Base-by-base conservation (phyloP, 805 yeast species). In the Spathaspora hagerdaliae region DNA sequence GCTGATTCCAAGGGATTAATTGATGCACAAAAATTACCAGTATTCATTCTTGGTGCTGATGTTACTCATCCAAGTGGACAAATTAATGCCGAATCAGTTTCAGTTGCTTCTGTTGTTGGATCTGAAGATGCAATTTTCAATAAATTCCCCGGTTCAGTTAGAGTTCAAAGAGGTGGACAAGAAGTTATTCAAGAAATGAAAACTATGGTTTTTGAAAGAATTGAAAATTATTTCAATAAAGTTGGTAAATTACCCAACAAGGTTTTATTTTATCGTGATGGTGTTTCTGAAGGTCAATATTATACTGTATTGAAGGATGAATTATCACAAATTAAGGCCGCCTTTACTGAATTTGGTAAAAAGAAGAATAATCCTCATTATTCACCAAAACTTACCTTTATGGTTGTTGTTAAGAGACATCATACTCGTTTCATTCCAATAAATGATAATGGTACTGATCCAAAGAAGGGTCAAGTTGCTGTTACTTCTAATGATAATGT, bases 221-320 rank as follows among this genome's bases (percentile, higher is more conserved):
- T 45, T 19, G 48, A 45, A 38, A 41, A 45, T 38, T 45, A 14
- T 36, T 32, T 29, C 31, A 45, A 37, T 11, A 45, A 45, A 15
- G 32, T 41, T 27, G 45, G 43, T 8, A 27, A 31, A 14, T 34
- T 45, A 29, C 48, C 48, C 2, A 11, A 34, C n/a, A 45, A 38
- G 31, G 39, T 45, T 5, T 33, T 41, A 10, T 45, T 45, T 31
- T 45, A 45, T 19, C 48, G 48, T 41, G 48, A 45, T 38, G 48
- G 48, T 13, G 48, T 45, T 31, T 45, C 48, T 14, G 45, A 45
- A 38, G 48, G 48, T 34, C 48, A 45, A 35, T 45, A 45, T 36
- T 45, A 45, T 37, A 41, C 48, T n/a, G 45, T 41, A 2, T 38
- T 45, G 24, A 41, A 41, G 32, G 45, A 41, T 15, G 48, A 45